phyloP scores from a whole-genome alignment of 306 rosid species.

The Urtica urens region DNA sequence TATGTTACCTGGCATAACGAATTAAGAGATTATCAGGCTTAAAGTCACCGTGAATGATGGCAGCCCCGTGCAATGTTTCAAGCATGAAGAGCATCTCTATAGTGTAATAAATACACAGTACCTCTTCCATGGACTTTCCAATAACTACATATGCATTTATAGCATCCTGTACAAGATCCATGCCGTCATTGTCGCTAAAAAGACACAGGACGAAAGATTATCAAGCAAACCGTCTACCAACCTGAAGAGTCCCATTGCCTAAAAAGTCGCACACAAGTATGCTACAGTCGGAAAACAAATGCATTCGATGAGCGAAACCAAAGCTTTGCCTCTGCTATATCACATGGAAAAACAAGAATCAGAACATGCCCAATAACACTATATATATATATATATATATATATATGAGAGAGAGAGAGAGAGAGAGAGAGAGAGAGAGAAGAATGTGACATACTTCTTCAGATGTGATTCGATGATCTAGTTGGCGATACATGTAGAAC shows the following conservation, averaged over 20 bases:
- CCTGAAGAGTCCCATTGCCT: constrained; percentile 92
- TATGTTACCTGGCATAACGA: constrained; percentile 80
- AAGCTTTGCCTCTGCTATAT: constrained; percentile 76
- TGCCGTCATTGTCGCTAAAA: too few relatives aligned
- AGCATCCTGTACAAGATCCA: constrained; percentile 53
- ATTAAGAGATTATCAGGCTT: constrained; percentile 93
- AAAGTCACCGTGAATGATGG: constrained; percentile 92
- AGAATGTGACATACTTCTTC: constrained; percentile 38
- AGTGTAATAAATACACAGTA: constrained; percentile 70
- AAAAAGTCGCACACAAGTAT: constrained; percentile 62
- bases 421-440: not conserved
- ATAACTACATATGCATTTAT: constrained; percentile 53
- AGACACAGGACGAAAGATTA: constrained; percentile 14
- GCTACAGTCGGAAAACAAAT: constrained; percentile 71
- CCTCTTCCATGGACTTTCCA: constrained; percentile 85
- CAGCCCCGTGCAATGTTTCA: constrained; percentile 60
- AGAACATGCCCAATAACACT: too few relatives aligned
- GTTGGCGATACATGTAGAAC: constrained; percentile 87
- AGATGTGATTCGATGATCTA: constrained; percentile 53
- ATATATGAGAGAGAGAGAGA: constrained; percentile 13
- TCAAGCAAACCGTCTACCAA: constrained; percentile 15
- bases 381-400: too few relatives aligned
- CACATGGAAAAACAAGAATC: constrained; percentile 24
- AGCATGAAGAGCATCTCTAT: constrained; percentile 81
- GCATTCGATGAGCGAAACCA: constrained; percentile 67